A percentile compares a stretch with the other conserved stretches of the same genome.
Conservation (phyloP, 2,329 filamentous ascomycete species). For the Fusarium austroafricanum region DNA sequence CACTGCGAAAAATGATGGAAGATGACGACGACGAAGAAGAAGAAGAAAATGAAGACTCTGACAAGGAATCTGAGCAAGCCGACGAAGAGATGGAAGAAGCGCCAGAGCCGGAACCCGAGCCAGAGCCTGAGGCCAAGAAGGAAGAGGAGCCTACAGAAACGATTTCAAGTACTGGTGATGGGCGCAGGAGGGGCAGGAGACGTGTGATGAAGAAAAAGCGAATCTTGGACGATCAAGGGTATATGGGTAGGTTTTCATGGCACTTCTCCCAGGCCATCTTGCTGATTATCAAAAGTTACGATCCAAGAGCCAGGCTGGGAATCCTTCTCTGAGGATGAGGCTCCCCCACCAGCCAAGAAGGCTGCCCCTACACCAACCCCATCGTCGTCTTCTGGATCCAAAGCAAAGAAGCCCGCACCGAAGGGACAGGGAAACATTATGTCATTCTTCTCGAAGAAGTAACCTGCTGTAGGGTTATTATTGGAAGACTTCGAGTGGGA, state of each 20-base stretch:
- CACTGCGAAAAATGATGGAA: slow-evolving; percentile 62
- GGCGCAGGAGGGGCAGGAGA: slow-evolving; percentile 79
- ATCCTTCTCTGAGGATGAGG: slow-evolving; percentile 91
- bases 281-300: slow-evolving; percentile 70
- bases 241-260: slow-evolving; percentile 74
- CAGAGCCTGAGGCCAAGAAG: slow-evolving; percentile 52
- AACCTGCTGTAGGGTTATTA: background rate
- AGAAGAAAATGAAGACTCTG: slow-evolving; percentile 64
- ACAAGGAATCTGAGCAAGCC: slow-evolving; percentile 52
- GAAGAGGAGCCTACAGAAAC: slow-evolving; percentile 62
- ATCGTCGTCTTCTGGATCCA: slow-evolving; percentile 60
- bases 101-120: slow-evolving; percentile 54
- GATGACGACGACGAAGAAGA: slow-evolving; percentile 70
- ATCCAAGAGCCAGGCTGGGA: slow-evolving; percentile 89
- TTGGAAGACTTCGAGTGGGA: background rate
- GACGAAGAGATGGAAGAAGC: slow-evolving; percentile 57
- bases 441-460: slow-evolving; percentile 92
- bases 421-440: slow-evolving; percentile 87
- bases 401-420: slow-evolving; percentile 65
- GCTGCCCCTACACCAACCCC: slow-evolving; percentile 59
- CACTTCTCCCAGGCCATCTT: background rate
- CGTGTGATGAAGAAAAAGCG: slow-evolving; percentile 90
- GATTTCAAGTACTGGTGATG: slow-evolving; percentile 64
- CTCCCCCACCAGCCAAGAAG: slow-evolving; percentile 64
- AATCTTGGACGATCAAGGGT: slow-evolving; percentile 88